Conservation (phyloP, 306 rosid species). For the Oemleria cerasiformis region DNA sequence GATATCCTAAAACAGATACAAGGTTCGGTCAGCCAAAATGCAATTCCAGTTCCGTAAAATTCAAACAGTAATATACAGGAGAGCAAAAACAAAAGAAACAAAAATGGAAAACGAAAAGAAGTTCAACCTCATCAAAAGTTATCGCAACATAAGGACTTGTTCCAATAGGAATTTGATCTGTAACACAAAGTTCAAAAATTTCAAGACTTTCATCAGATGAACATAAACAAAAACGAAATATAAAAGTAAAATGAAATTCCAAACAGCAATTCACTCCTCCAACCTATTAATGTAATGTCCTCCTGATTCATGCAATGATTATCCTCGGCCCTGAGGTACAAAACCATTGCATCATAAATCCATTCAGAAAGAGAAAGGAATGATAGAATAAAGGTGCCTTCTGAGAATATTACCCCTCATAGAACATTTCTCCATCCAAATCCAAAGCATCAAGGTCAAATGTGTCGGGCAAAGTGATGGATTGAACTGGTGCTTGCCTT, state of each 20-base stretch:
- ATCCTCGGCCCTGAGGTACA: slow-evolving; percentile 44
- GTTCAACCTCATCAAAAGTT: slow-evolving; percentile 65
- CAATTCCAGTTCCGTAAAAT: slow-evolving; percentile 13
- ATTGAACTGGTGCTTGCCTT: slow-evolving; percentile 58
- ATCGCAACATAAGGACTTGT: slow-evolving; percentile 44
- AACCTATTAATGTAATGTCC: slow-evolving; percentile 77
- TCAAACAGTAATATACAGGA: slow-evolving; percentile 3
- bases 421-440: slow-evolving; percentile 27
- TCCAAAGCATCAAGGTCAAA: slow-evolving; percentile 64
- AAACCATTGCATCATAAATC: slow-evolving; percentile 5
- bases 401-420: slow-evolving; percentile 39
- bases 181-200: slow-evolving; percentile 1
- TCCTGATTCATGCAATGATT: slow-evolving; percentile 49
- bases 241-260: background rate
- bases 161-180: slow-evolving; percentile 59
- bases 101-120: background rate
- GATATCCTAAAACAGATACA: slow-evolving; percentile 47
- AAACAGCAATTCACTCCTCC: background rate
- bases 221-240: slow-evolving; percentile 1
- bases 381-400: background rate
- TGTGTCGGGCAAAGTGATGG: slow-evolving; percentile 65
- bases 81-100: background rate
- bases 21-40: slow-evolving; percentile 6
- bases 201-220: slow-evolving; percentile 7
- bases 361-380: background rate